Conservation (phyloP, 1,284 basidiomycete species). For the Cystobasidiaceae sp. region DNA sequence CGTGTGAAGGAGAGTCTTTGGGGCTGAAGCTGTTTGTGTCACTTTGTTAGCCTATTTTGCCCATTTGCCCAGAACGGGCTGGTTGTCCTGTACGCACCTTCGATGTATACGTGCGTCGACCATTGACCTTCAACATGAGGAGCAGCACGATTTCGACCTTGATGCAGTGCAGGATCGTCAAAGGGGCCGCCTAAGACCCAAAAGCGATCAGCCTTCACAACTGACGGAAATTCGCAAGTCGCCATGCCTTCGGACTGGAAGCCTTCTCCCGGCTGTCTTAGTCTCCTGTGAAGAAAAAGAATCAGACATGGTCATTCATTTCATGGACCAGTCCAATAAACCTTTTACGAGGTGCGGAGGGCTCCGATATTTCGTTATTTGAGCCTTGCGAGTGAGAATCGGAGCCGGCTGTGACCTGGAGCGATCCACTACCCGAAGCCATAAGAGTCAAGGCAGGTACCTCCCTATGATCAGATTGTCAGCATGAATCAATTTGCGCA, state of each 20-base stretch:
- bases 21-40: neutral
- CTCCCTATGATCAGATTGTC: too few species aligned
- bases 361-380: too few species aligned
- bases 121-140: conserved; percentile 77
- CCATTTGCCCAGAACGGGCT: neutral
- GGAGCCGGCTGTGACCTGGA: too few species aligned
- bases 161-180: conserved; percentile 41
- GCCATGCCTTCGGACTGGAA: neutral
- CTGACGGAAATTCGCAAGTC: neutral
- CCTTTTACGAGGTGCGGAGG: too few species aligned
- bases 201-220: neutral
- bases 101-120: conserved; percentile 65
- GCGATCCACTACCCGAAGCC: too few species aligned
- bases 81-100: conserved; percentile 30
- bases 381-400: too few species aligned
- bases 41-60: neutral
- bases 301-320: neutral
- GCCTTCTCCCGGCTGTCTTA: conserved; percentile 10
- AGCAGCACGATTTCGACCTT: conserved; percentile 65
- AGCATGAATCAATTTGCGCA: too few species aligned
- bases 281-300: neutral
- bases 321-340: neutral
- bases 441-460: too few species aligned
- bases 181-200: neutral
- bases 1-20: neutral